Evolutionary conservation across 2,329 filamentous ascomycete genomes (phyloP), one percentile per base, ranked within the genome.

Genomic region (Diaporthe helianthi): DNA sequence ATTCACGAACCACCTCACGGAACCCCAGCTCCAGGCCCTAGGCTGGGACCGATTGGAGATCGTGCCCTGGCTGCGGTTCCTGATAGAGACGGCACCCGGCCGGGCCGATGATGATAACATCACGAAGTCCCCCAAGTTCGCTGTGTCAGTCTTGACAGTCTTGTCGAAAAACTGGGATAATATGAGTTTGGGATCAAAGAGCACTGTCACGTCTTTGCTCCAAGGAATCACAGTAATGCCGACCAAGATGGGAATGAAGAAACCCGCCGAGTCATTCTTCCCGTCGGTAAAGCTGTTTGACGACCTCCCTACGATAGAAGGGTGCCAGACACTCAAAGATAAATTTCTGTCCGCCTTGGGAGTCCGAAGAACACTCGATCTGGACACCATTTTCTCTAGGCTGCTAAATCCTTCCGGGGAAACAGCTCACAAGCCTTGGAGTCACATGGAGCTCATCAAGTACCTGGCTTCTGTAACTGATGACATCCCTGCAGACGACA

Each of bases 271-370:
- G 73, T 90, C 96, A 0, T 99, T 98, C 79, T 98, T 99, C 76
- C 89, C 93, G 2, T 92, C 89, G n/a, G 96, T 99, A 46, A 96
- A 93, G 78, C 83, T 99, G 0, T 99, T 99, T 76, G 94, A 98
- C 71, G 96, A 99, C 77, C 83, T 99, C 19, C 94, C 96, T 0
- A 90, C 91, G 15, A 89, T 98, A 1, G 88, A 90, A 72, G 89
- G 88, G 4, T 89, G 94, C 52, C 89, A 91, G 49, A 88, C 90
- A 38, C 87, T 98, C 15, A 98, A 98, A 77, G 95, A 98, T 54
- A 98, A 97, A 78, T 93, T 99, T 71, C 80, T 99, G 52, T 82
- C 87, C 3, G 88, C 92, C 2, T 83, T 99, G 38, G 95, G 96
- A 3, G 94, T 99, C 31, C 90, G 96, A 70, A 98, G 98, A 82